Conservation (phyloP, 768 basidiomycete species). For the Russula vinacea region DNA sequence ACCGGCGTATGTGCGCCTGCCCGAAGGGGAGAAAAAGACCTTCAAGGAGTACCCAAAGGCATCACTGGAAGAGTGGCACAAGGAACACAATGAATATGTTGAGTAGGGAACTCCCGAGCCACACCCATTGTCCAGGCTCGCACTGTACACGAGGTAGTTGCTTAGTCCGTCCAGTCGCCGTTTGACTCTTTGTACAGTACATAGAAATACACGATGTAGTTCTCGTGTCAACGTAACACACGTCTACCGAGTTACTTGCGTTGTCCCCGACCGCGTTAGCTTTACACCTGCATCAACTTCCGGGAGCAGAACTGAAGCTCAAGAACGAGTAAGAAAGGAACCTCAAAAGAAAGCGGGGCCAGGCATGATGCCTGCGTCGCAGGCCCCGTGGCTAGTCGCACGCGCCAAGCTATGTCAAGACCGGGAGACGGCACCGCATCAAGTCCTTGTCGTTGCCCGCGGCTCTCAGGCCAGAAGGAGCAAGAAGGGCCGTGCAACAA, state of each 20-base stretch:
- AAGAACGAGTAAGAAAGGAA: no score
- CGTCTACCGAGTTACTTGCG: neutral
- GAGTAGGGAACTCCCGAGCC: constrained; percentile 8
- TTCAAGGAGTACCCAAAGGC: constrained; percentile 45
- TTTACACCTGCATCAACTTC: no score
- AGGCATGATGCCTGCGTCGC: no score
- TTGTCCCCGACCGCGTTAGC: neutral
- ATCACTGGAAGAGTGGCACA: constrained; percentile 61
- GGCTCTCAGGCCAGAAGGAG: no score
- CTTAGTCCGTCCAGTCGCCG: neutral
- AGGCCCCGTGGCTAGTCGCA: no score
- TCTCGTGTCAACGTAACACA: neutral
- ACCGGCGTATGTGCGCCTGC: constrained; percentile 59
- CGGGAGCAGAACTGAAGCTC: no score
- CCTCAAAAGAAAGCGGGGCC: no score
- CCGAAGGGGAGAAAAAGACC: constrained; percentile 51
- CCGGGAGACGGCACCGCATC: no score
- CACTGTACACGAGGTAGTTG: neutral
- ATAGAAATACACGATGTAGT: neutral
- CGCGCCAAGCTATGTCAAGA: no score
- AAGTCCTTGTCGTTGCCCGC: no score
- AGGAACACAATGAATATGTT: constrained; percentile 46
- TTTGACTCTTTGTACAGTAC: no score
- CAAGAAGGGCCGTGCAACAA: no score
- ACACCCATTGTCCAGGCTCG: neutral